Evolutionary conservation across 805 yeast genomes (phyloP).

Genomic region (Saccharomycodes ludwigii): DNA sequence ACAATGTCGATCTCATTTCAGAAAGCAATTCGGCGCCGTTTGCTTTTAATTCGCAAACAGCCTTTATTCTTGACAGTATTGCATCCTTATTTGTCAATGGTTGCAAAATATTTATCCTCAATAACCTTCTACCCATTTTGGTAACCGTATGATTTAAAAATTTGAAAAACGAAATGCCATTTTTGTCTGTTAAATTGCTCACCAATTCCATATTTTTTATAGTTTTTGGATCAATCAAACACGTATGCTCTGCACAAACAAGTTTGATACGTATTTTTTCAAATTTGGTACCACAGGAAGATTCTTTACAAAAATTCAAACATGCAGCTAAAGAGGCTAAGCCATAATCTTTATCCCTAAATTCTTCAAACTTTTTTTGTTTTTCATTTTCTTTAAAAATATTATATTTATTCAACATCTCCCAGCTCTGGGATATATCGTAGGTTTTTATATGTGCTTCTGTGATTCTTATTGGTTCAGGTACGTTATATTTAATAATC

Average conservation of each 20-base stretch:
- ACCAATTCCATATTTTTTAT: constrained; percentile 28
- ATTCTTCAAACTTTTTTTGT: constrained; percentile 9
- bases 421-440: constrained; percentile 16
- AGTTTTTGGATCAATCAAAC: constrained; percentile 31
- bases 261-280: constrained; percentile 25
- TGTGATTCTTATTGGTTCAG: constrained; percentile 14
- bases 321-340: constrained; percentile 26
- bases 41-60: constrained; percentile 26
- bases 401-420: constrained; percentile 11
- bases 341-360: constrained; percentile 21
- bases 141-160: constrained; percentile 29
- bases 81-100: constrained; percentile 30
- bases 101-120: constrained; percentile 33
- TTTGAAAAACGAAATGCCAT: constrained; percentile 25
- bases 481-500: constrained; percentile 24
- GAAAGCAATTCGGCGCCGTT: constrained; percentile 5
- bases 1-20: constrained; percentile 15
- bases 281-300: constrained; percentile 10
- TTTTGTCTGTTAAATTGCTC: constrained; percentile 21
- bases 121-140: constrained; percentile 33
- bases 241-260: constrained; percentile 28
- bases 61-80: constrained; percentile 24
- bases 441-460: constrained; percentile 18
- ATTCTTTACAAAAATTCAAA: constrained; percentile 8
- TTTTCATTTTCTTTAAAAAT: constrained; percentile 8